Base-by-base conservation (phyloP, 2,329 filamentous ascomycete genomes). In the Fusarium sp. region DNA sequence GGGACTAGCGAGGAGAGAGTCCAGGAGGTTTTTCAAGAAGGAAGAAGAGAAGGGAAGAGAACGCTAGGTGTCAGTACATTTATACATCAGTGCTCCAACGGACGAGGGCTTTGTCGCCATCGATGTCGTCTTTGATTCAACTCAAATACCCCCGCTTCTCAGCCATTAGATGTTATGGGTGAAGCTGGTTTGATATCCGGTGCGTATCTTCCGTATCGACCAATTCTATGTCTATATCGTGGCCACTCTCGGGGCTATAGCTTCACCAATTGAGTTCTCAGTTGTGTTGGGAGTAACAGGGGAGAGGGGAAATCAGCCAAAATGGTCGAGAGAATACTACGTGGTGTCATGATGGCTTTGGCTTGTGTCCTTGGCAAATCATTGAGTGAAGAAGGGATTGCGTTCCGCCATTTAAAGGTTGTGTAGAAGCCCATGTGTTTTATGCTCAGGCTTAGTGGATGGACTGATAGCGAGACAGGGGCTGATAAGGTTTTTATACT, bases 391-490 rank as follows among this genome's bases (percentile, higher is more conserved):
- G 2, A 37, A 37, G 18, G 34, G 6, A 37, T 37, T 37, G 2
- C 34, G 34, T 37, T 37, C 34, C n/a, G 34, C 34, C 18, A 37
- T 37, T 1, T 0, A n/a, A 37, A 37, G 6, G 18, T 1, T 37
- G n/a, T 37, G 10, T 4, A n/a, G 10, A 37, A n/a, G 18, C 18
- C 34, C 34, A 4, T 37, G 6, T 37, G 2, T 18, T 6, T 34
- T 34, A 18, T 18, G 16, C 32, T 18, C 32, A 18, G 8, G 7
- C 5, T 34, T 18, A 1, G 14, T 34, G 34, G 34, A 11, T 37
- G 18, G 34, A n/a, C 1, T 37, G n/a, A 11, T 6, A 7, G 1
- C 6, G 3, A 11, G 16, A 11, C 9, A 37, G 34, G 6, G 3
- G 18, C 10, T 11, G 34, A n/a, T n/a, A 37, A 3, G 18, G 1